Conservation (phyloP, 257 asterid genomes). For the Thymus quinquecostatus region DNA sequence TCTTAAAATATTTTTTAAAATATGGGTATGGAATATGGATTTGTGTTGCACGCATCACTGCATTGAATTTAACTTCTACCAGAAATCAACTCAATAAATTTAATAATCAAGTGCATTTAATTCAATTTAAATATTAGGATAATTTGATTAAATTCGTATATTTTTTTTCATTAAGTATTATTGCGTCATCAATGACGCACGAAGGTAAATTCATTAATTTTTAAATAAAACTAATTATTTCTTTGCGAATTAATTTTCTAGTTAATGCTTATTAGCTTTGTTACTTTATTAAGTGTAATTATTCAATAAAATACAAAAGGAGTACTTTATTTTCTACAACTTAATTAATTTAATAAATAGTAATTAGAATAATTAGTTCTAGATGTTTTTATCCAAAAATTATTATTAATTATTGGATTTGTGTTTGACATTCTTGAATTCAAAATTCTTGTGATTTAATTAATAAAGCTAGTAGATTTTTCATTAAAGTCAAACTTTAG, state of each 20-base stretch:
- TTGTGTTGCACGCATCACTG: background rate
- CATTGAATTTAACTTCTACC: conserved; percentile 10
- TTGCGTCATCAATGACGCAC: conserved; percentile 23
- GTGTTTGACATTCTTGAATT: conserved; percentile 5
- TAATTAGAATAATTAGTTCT: no score
- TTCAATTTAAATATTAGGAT: background rate
- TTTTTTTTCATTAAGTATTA: background rate
- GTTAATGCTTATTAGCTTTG: no score
- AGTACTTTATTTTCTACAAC: no score
- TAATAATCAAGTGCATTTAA: background rate
- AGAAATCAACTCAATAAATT: conserved; percentile 6
- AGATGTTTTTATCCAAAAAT: no score
- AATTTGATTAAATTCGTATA: no score
- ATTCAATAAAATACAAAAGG: no score
- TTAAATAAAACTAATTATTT: no score
- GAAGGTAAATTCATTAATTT: background rate
- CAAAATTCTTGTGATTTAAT: background rate
- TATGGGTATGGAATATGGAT: no score
- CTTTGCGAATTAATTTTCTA: no score
- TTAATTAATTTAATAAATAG: no score
- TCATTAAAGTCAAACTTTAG: conserved; percentile 25
- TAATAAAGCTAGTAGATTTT: background rate
- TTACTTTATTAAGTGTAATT: no score
- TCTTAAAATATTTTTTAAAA: no score
- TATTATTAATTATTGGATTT: background rate